These are phyloP conservation scores for Otatea glauca DNA, from an alignment of 176 grass and related monocot species.

Conservation along the genomic window DNA sequence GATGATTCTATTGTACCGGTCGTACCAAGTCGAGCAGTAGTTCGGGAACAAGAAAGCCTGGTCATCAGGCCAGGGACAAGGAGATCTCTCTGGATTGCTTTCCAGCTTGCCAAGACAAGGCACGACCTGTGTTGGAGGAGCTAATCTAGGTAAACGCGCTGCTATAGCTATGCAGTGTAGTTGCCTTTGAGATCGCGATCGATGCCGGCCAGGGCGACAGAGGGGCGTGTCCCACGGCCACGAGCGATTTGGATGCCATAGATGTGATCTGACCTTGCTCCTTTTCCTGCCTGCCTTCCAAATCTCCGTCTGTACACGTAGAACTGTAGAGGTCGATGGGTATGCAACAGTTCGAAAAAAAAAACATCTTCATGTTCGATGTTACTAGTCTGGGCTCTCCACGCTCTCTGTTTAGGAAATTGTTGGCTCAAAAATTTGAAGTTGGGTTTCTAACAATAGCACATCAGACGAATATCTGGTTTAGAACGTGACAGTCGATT, in stretches of 20 bases:
- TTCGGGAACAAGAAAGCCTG: background rate
- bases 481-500: no score
- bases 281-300: slow-evolving; percentile 15
- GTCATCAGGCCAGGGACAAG: background rate
- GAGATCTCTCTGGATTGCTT: slow-evolving; percentile 44
- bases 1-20: background rate
- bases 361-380: background rate
- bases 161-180: background rate
- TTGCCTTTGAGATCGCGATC: slow-evolving; percentile 8
- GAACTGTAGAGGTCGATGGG: background rate
- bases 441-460: no score
- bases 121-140: background rate
- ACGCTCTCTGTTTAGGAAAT: background rate
- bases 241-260: background rate
- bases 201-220: background rate
- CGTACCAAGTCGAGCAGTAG: background rate
- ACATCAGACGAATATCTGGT: no score
- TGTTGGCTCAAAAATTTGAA: no score
- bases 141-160: background rate
- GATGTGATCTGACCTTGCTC: slow-evolving; percentile 22
- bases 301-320: background rate
- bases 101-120: background rate
- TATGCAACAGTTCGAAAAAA: background rate
- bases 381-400: background rate
- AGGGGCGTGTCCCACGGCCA: background rate